phyloP scores from a whole-genome alignment of 805 yeast genomes.

The Suhomyces prunicola region DNA sequence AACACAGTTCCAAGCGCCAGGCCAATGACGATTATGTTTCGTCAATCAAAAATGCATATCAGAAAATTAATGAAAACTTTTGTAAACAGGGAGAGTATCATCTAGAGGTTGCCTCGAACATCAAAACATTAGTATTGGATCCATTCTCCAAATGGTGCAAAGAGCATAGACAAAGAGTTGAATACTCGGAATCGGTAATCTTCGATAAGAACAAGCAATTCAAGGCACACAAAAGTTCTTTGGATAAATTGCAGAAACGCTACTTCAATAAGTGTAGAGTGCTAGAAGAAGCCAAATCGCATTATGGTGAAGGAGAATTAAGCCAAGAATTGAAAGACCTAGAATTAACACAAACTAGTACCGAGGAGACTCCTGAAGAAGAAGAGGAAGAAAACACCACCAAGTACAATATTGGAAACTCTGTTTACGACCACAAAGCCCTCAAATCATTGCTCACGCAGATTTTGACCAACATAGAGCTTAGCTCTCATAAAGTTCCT shows the following conservation, averaged over 20 bases:
- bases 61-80: conserved; percentile 54
- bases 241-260: conserved; percentile 58
- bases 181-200: conserved; percentile 55
- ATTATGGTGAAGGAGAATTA: conserved; percentile 44
- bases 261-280: conserved; percentile 77
- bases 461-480: conserved; percentile 46
- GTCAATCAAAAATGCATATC: conserved; percentile 59
- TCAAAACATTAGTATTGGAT: conserved; percentile 55
- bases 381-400: conserved; percentile 19
- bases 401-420: conserved; percentile 31
- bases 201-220: conserved; percentile 50
- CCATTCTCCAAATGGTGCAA: conserved; percentile 76
- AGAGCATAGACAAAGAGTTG: conserved; percentile 67
- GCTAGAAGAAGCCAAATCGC: conserved; percentile 60
- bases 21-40: conserved; percentile 57
- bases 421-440: conserved; percentile 24
- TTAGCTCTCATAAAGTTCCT: conserved; percentile 55
- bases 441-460: conserved; percentile 36
- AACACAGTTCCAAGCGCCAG: conserved; percentile 42
- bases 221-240: conserved; percentile 42
- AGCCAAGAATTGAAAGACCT: conserved; percentile 25
- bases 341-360: conserved; percentile 11
- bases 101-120: conserved; percentile 57
- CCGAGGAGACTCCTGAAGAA: conserved; percentile 9
- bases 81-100: conserved; percentile 57